These are phyloP conservation scores for Mortierella sp. DNA, from an alignment of 371 early-diverging fungal genomes.

Conservation along the genomic window DNA sequence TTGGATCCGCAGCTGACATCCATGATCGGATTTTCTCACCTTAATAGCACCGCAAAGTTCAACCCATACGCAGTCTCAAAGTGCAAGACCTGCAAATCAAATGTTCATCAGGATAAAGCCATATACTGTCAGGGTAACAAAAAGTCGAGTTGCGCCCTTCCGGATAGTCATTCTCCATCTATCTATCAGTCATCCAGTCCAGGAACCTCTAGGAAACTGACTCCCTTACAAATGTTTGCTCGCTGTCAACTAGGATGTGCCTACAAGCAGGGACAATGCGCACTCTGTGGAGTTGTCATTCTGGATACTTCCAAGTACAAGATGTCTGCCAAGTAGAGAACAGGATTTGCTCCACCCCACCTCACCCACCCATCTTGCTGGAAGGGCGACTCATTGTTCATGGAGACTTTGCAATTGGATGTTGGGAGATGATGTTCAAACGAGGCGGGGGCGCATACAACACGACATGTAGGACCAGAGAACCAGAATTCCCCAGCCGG, in stretches of 20 bases:
- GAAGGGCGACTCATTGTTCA: no score
- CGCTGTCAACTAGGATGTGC: conserved; percentile 52
- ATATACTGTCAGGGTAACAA: conserved; percentile 52
- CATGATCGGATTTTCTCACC: no score
- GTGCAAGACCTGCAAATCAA: conserved; percentile 51
- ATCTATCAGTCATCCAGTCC: not conserved
- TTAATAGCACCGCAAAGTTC: conserved; percentile 49
- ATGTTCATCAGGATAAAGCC: conserved; percentile 44
- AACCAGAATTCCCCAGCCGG: no score
- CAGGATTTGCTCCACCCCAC: not conserved
- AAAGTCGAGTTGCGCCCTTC: not conserved
- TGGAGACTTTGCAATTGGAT: no score
- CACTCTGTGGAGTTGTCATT: conserved; percentile 45
- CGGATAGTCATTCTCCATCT: not conserved
- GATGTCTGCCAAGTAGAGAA: conserved; percentile 44
- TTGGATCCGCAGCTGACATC: no score
- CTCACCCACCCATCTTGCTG: no score
- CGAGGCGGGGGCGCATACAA: no score
- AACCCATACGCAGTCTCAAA: conserved; percentile 51
- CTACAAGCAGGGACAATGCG: conserved; percentile 52
- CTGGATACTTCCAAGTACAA: conserved; percentile 49
- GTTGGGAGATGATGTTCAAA: no score
- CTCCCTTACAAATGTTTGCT: no score
- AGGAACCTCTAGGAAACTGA: no score
- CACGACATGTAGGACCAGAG: no score